Percentiles rank a stretch among this genome's conserved stretches.
These are phyloP conservation scores for Euphrasia confusa DNA, from an alignment of 257 asterid genomes.

Conservation along the genomic window DNA sequence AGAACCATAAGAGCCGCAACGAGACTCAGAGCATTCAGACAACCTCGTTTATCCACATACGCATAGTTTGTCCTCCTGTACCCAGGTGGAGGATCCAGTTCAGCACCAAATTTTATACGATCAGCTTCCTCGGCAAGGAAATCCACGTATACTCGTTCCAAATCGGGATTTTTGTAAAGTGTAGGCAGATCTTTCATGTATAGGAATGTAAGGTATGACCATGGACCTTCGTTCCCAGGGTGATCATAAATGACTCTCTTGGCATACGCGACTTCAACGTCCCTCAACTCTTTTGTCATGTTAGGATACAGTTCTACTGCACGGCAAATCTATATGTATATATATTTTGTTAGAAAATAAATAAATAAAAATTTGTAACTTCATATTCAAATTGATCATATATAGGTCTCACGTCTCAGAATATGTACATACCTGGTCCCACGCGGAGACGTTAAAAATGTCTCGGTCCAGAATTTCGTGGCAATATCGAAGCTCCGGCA, in stretches of 20 bases:
- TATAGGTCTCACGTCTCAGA: no score
- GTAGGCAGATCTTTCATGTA: background rate
- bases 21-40: background rate
- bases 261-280: background rate
- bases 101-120: background rate
- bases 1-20: background rate
- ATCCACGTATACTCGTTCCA: background rate
- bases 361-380: no score
- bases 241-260: background rate
- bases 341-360: no score
- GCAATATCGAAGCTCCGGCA: no score
- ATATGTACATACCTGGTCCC: no score
- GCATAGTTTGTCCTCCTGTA: background rate
- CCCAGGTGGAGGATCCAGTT: background rate
- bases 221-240: background rate
- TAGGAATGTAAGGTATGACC: background rate
- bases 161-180: background rate
- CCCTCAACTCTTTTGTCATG: background rate
- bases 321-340: background rate
- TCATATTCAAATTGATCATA: no score
- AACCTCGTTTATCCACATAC: background rate
- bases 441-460: no score
- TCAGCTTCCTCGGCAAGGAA: background rate
- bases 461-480: no score
- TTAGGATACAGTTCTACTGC: background rate